phyloP scores from a whole-genome alignment of 495 filamentous ascomycete species.

The Talaromyces ruber region DNA sequence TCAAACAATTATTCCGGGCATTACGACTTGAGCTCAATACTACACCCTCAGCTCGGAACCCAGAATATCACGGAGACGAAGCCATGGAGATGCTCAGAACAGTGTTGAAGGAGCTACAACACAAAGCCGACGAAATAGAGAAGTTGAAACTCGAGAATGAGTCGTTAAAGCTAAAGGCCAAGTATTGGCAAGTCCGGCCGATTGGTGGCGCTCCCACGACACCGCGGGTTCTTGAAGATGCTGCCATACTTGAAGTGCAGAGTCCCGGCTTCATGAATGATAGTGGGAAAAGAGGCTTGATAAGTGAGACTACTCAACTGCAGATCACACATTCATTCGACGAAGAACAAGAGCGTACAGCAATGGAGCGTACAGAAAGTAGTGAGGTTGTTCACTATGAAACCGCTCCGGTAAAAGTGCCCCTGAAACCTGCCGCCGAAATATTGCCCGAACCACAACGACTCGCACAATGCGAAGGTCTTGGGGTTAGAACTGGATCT shows the following conservation, averaged over 20 bases:
- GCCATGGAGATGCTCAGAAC: conserved; percentile 35
- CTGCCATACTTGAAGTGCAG: conserved; percentile 22
- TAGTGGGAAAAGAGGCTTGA: conserved; percentile 28
- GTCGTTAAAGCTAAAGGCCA: conserved; percentile 33
- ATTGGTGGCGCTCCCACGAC: conserved; percentile 4
- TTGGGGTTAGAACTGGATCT: neutral
- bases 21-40: conserved; percentile 34
- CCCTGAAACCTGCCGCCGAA: conserved; percentile 15
- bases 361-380: conserved; percentile 12
- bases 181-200: conserved; percentile 25
- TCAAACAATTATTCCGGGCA: conserved; percentile 34
- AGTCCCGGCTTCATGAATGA: conserved; percentile 32
- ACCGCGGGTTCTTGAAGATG: conserved; percentile 4
- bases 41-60: conserved; percentile 10
- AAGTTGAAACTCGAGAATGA: conserved; percentile 37
- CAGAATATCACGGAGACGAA: neutral
- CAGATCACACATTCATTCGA: conserved; percentile 31
- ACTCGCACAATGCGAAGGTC: neutral
- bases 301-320: conserved; percentile 20
- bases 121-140: conserved; percentile 38
- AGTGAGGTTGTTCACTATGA: neutral
- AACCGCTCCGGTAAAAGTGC: conserved; percentile 11
- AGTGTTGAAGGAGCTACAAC: conserved; percentile 35
- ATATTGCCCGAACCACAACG: neutral
- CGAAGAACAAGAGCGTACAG: conserved; percentile 19